A percentile compares a stretch with the other conserved stretches of the same genome.
phyloP scores from a whole-genome alignment of 805 yeast species.

The Tetrapisispora nanseiensis region DNA sequence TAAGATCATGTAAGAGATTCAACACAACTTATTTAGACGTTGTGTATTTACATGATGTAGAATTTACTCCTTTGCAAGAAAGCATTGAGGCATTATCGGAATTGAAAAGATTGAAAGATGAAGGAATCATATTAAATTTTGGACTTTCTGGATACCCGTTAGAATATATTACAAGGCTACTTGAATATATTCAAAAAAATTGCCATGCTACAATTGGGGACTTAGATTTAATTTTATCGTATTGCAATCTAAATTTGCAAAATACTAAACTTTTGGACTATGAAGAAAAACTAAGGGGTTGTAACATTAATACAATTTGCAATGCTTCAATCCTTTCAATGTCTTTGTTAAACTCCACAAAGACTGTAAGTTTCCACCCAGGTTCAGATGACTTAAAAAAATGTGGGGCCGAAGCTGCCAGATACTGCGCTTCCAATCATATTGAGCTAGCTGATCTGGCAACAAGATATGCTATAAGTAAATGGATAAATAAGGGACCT shows the following conservation, averaged over 20 bases:
- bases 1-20: constrained; percentile 57
- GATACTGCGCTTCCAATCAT: constrained; percentile 34
- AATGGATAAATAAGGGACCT: constrained; percentile 47
- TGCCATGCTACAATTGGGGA: constrained; percentile 38
- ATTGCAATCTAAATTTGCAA: constrained; percentile 76
- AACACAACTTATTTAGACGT: constrained; percentile 63
- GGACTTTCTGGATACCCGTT: constrained; percentile 89
- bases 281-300: constrained; percentile 26
- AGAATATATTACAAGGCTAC: constrained; percentile 41
- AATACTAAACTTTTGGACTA: constrained; percentile 37
- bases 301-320: constrained; percentile 15
- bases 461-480: constrained; percentile 58
- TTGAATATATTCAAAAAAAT: constrained; percentile 17
- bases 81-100: constrained; percentile 55
- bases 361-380: constrained; percentile 74
- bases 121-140: constrained; percentile 52
- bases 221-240: constrained; percentile 68
- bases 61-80: constrained; percentile 52
- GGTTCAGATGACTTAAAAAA: constrained; percentile 49
- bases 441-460: constrained; percentile 75
- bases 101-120: constrained; percentile 47
- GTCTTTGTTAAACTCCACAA: constrained; percentile 66
- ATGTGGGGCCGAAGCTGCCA: constrained; percentile 36
- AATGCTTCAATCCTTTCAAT: constrained; percentile 83
- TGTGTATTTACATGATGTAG: constrained; percentile 84